Evolutionary conservation across 306 rosid species (phyloP), one percentile per base, ranked within the genome.

Genomic region (Potentilla sterilis): DNA sequence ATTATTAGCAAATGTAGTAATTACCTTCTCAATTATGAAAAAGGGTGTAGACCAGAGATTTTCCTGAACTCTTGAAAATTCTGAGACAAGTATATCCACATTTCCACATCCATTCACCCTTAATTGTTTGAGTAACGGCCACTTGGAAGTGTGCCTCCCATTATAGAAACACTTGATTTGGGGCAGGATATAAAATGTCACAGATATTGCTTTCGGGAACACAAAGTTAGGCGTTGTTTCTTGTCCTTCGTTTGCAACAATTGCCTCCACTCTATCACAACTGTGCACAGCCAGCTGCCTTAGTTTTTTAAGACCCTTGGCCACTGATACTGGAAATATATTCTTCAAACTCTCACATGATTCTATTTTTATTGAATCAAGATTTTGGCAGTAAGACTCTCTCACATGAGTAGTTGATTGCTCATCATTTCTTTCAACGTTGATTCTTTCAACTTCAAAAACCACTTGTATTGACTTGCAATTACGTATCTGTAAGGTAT

Each of bases 101-200:
- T 34, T 37, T 0, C 2, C 1, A 54, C 74, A 69, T 0, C 0
- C 0, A 22, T 0, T 0, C 18, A 74, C 9, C 6, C 0, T 0
- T 1, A 77, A 0, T 0, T 4, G 0, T 6, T 28, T 48, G 13
- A 83, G 57, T 24, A 34, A 49, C 18, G 81, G 78, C 58, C 85
- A 83, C 32, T 68, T 34, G 51, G 69, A 69, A 28, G 70, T 34
- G 44, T 75, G 55, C 18, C 47, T n/a, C 28, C 83, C 73, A 0
- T 47, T 66, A 52, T 42, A 82, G 14, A 85, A 82, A 19, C 70
- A 38, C 38, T 13, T 59, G 0, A 85, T 73, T 28, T 77, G 11
- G 7, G 15, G 6, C 16, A 47, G 4, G 1, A 6, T 0, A 19
- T 22, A 0, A 67, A 82, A 71, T 2, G 1, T n/a, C 46, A 80